Evolutionary conservation across 495 filamentous ascomycete genomes (phyloP).

Genomic region (Cladorrhinum samala): DNA sequence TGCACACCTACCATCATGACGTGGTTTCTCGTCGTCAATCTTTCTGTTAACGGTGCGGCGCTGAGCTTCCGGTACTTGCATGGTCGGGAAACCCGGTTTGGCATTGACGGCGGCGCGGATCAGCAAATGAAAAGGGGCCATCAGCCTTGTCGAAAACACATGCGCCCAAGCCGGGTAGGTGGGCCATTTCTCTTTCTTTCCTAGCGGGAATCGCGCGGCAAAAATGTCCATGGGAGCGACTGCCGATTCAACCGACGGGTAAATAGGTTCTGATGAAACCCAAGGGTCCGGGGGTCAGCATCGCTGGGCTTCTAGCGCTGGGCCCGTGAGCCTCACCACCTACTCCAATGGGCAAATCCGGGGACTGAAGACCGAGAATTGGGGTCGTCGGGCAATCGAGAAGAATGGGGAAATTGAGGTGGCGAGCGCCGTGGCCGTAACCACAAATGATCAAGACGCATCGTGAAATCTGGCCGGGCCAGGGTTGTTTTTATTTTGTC

Average conservation of each 20-base stretch:
- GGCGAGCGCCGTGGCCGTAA: neutral
- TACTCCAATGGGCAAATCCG: conserved; percentile 7
- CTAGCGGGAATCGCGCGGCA: conserved; percentile 1
- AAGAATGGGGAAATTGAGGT: neutral
- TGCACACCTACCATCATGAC: no score
- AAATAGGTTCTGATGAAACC: conserved; percentile 11
- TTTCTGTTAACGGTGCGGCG: no score
- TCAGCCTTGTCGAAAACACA: conserved; percentile 11
- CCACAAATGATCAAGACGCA: neutral
- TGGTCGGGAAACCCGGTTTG: conserved; percentile 14
- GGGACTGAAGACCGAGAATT: conserved; percentile 1
- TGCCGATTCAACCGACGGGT: conserved; percentile 22
- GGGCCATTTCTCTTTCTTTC: neutral
- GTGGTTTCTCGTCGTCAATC: no score
- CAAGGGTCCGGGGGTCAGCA: neutral
- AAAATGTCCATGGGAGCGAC: conserved; percentile 3
- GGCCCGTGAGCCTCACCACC: conserved; percentile 3
- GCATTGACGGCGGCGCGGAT: conserved; percentile 5
- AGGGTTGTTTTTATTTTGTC: no score
- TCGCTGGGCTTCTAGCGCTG: neutral
- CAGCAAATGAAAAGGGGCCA: conserved; percentile 15
- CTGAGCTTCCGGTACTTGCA: no score
- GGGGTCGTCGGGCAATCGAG: no score
- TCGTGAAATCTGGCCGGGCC: neutral
- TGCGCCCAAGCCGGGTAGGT: conserved; percentile 2